Conservation (phyloP, 1,284 basidiomycete genomes). For the Microstroma glucosiphilum region DNA sequence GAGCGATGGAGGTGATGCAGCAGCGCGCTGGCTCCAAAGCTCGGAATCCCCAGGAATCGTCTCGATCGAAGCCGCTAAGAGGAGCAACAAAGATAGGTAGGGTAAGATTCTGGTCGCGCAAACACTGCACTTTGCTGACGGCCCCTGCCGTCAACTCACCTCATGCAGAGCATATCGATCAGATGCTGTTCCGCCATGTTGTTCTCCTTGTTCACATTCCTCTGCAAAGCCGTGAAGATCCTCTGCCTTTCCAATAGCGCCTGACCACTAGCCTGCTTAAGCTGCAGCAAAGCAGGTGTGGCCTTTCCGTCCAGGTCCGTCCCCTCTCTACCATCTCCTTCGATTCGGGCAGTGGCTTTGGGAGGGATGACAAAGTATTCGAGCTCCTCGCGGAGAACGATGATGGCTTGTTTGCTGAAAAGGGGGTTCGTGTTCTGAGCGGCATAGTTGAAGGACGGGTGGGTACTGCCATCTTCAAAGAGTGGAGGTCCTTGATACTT, state of each 20-base stretch:
- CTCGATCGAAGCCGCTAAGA: constrained; percentile 81
- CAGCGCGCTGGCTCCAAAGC: constrained; percentile 90
- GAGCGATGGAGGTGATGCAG: constrained; percentile 94
- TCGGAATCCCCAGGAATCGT: constrained; percentile 95
- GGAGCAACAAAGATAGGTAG: not conserved
- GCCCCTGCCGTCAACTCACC: constrained; percentile 57
- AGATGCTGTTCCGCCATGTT: constrained; percentile 97
- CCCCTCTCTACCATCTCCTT: constrained; percentile 58
- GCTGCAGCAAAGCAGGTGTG: constrained; percentile 63
- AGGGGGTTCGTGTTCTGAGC: constrained; percentile 58
- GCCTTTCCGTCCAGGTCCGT: constrained; percentile 11
- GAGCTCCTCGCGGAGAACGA: constrained; percentile 92
- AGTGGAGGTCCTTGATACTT: constrained; percentile 63
- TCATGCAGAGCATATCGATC: constrained; percentile 99
- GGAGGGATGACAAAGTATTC: constrained; percentile 92
- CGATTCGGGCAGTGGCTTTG: constrained; percentile 15
- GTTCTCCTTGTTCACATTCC: constrained; percentile 99
- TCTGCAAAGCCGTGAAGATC: constrained; percentile 94
- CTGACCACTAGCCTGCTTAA: constrained; percentile 59
- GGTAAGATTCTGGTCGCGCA: not conserved
- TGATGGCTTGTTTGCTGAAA: constrained; percentile 92
- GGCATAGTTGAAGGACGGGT: not conserved
- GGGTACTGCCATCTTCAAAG: not conserved
- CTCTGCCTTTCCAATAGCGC: constrained; percentile 80
- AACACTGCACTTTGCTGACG: not conserved